A percentile compares a stretch with the other conserved stretches of the same genome.
Evolutionary conservation across 148 eudicot species (phyloP).

Genomic region (Rhododendron mucronatum): DNA sequence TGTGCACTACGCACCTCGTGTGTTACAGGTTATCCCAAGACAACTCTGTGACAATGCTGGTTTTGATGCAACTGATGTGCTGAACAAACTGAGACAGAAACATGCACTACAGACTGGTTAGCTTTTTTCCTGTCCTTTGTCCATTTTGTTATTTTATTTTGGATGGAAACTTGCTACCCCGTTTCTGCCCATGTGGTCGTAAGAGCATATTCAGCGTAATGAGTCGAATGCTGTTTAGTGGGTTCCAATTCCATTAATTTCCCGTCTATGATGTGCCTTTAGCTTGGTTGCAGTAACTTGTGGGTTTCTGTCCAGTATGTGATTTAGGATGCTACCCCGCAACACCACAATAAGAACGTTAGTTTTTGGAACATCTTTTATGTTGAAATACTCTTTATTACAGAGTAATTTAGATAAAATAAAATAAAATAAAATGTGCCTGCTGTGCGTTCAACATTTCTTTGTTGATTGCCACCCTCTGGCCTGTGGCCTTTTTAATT

Average conservation of each 20-base stretch:
- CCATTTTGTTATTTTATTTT: background rate
- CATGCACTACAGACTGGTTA: constrained; percentile 90
- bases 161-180: background rate
- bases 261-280: background rate
- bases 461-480: background rate
- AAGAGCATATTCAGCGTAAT: too few species aligned
- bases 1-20: background rate
- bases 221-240: background rate
- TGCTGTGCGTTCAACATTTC: background rate
- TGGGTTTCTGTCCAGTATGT: background rate
- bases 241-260: background rate
- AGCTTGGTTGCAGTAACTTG: background rate
- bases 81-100: constrained; percentile 93
- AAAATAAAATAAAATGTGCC: background rate
- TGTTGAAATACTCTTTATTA: background rate
- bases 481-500: background rate
- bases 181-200: background rate
- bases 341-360: background rate
- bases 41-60: constrained; percentile 99
- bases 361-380: background rate
- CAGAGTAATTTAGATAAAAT: background rate
- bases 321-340: background rate
- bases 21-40: constrained; percentile 82
- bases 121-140: background rate
- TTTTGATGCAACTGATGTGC: constrained; percentile 98